A percentile compares a stretch with the other conserved stretches of the same genome.
Evolutionary conservation across 345 rosid species (phyloP).

Genomic region (Syzygium aqueum): DNA sequence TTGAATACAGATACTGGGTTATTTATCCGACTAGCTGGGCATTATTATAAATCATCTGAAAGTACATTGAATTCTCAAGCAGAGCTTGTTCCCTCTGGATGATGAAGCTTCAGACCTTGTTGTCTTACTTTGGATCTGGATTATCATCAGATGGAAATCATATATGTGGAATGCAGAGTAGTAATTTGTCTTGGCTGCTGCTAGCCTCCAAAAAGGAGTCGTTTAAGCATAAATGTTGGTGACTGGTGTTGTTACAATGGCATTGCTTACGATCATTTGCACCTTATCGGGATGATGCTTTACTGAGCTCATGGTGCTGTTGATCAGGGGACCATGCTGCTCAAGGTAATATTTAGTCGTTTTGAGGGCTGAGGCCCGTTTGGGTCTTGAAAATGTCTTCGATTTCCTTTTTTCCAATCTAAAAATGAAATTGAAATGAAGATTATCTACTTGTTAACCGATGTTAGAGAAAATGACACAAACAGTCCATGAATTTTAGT

Average conservation of each 20-base stretch:
- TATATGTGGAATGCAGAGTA: neutral
- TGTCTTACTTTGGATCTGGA: neutral
- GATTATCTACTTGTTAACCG: no score
- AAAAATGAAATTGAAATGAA: no score
- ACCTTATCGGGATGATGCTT: neutral
- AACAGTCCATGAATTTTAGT: no score
- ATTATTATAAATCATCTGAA: neutral
- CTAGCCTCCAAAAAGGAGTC: neutral
- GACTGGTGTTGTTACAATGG: neutral
- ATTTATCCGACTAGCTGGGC: constrained; percentile 47
- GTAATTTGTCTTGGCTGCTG: neutral
- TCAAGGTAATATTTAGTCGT: no score
- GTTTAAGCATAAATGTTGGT: neutral
- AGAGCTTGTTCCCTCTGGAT: neutral
- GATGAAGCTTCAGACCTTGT: neutral
- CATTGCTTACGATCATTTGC: neutral
- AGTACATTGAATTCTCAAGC: neutral
- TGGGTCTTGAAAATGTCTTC: no score
- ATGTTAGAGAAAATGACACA: no score
- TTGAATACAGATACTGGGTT: constrained; percentile 9
- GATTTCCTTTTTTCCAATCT: no score
- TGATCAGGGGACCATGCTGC: neutral
- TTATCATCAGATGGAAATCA: neutral
- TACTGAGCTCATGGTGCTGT: no score
- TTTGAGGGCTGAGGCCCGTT: no score